These are phyloP conservation scores for Salix udensis DNA, from an alignment of 345 rosid species.

Conservation along the genomic window DNA sequence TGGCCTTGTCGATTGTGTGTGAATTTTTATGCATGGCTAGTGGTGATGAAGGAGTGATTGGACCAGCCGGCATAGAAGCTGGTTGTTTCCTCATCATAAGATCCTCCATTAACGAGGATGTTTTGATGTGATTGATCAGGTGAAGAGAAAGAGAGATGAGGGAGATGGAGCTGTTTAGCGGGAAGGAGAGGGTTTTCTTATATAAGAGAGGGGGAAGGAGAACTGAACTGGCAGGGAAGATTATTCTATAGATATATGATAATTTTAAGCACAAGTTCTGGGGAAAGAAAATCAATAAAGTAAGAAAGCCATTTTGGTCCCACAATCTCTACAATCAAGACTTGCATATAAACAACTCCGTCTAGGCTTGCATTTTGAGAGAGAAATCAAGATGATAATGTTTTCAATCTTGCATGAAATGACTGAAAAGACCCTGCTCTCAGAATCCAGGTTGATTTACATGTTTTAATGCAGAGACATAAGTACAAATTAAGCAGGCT, in stretches of 20 bases:
- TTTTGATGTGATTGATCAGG: background rate
- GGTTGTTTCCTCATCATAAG: conserved; percentile 30
- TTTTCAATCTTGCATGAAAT: background rate
- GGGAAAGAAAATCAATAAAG: conserved; percentile 4
- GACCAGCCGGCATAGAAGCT: background rate
- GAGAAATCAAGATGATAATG: background rate
- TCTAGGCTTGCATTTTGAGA: background rate
- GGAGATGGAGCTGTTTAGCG: conserved; percentile 32
- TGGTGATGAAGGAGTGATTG: conserved; percentile 25
- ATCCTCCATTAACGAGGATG: conserved; percentile 38
- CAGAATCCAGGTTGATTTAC: background rate
- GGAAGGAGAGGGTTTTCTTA: background rate
- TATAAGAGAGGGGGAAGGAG: conserved; percentile 22
- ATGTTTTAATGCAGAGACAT: too few relatives aligned
- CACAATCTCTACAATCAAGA: background rate
- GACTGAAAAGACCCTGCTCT: background rate
- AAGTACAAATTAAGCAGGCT: background rate
- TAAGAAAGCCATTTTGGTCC: conserved; percentile 15
- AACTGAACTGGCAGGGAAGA: background rate
- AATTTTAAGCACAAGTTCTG: too few relatives aligned
- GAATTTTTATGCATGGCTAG: conserved; percentile 49
- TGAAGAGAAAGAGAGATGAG: conserved; percentile 12
- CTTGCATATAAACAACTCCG: background rate
- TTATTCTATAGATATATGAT: too few relatives aligned
- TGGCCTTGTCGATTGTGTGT: conserved; percentile 47